Evolutionary conservation across 192 early-diverging fungal genomes (phyloP).

Genomic region (Jimgerdemannia lactiflua): DNA sequence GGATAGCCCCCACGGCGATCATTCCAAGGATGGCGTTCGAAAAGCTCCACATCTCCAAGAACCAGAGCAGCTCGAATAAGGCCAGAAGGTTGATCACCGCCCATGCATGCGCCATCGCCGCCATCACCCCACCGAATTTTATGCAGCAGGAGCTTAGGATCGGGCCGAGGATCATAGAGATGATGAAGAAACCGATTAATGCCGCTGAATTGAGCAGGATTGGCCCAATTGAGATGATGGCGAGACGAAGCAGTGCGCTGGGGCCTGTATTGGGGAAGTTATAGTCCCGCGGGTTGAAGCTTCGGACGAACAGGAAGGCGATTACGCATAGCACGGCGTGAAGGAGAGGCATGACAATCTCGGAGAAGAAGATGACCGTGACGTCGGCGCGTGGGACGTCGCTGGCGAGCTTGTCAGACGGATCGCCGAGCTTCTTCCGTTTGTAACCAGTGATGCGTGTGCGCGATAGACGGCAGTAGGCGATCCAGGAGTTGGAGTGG

Average conservation of each 20-base stretch:
- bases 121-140: conserved; percentile 71
- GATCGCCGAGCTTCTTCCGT: conserved; percentile 69
- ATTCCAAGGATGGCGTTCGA: conserved; percentile 63
- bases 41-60: conserved; percentile 65
- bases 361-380: conserved; percentile 67
- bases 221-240: conserved; percentile 61
- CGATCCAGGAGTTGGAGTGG: conserved; percentile 75
- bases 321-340: conserved; percentile 55
- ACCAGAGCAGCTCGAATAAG: conserved; percentile 65
- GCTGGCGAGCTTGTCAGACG: conserved; percentile 52
- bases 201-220: conserved; percentile 64
- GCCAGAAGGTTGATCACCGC: conserved; percentile 63
- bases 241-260: conserved; percentile 48
- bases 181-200: conserved; percentile 56
- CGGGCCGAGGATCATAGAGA: conserved; percentile 57
- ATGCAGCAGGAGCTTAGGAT: conserved; percentile 53
- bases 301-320: conserved; percentile 61
- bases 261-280: conserved; percentile 19
- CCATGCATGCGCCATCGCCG: conserved; percentile 58
- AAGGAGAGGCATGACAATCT: conserved; percentile 67
- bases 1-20: conserved; percentile 62
- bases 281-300: conserved; percentile 35
- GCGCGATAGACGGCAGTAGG: conserved; percentile 67
- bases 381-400: conserved; percentile 64
- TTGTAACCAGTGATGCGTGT: conserved; percentile 76